A percentile compares a stretch with the other conserved stretches of the same genome.
Conservation (phyloP, 805 yeast species). For the Cyberlindnera americana region DNA sequence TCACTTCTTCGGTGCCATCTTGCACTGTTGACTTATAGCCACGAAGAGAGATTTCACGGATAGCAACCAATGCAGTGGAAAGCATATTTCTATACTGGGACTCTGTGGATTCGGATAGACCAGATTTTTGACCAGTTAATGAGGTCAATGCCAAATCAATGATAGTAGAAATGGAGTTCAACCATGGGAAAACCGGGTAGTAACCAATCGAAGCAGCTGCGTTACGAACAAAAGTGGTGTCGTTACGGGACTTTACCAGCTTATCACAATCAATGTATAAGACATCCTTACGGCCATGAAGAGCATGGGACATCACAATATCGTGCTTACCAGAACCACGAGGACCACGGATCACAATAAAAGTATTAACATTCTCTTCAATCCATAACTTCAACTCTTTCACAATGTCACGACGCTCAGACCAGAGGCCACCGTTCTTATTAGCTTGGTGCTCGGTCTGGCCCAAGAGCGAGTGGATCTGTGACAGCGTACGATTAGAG, state of each 20-base stretch:
- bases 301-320: constrained; percentile 64
- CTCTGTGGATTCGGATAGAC: constrained; percentile 79
- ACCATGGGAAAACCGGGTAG: constrained; percentile 92
- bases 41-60: constrained; percentile 58
- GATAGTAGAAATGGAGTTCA: constrained; percentile 72
- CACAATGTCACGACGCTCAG: constrained; percentile 64
- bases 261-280: constrained; percentile 77
- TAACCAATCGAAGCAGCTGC: constrained; percentile 82
- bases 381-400: constrained; percentile 75
- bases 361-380: constrained; percentile 85
- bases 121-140: constrained; percentile 90
- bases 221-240: constrained; percentile 59
- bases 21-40: constrained; percentile 37
- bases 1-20: constrained; percentile 30
- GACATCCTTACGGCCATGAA: constrained; percentile 56
- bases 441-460: constrained; percentile 25
- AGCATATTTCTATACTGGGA: constrained; percentile 79
- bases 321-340: constrained; percentile 92
- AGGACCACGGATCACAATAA: constrained; percentile 88
- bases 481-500: constrained; percentile 30
- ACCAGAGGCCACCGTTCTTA: constrained; percentile 48
- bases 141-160: constrained; percentile 87
- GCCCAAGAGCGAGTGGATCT: constrained; percentile 34
- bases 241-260: constrained; percentile 70
- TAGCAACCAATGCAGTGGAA: constrained; percentile 64